Conservation (phyloP, 257 asterid genomes). For the Striga asiatica region DNA sequence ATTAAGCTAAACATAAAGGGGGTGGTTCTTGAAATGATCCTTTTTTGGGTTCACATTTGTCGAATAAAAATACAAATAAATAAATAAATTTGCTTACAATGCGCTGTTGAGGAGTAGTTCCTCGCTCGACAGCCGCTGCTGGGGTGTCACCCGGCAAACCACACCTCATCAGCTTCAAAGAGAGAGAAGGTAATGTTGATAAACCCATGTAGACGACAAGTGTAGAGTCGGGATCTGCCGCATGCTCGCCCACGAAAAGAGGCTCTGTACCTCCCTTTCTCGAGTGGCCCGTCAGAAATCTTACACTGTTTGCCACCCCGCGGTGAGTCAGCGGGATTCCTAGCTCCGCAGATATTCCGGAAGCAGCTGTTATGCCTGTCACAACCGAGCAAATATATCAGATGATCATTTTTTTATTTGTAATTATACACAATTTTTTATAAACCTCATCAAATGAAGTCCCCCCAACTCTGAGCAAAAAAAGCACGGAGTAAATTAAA, state of each 20-base stretch:
- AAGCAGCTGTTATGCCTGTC: constrained; percentile 95
- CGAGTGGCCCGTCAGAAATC: constrained; percentile 91
- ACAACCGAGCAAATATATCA: too few relatives aligned
- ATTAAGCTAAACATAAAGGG: too few relatives aligned
- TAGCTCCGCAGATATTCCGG: constrained; percentile 93
- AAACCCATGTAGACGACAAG: constrained; percentile 90
- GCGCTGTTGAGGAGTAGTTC: constrained; percentile 96
- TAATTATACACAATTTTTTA: too few relatives aligned
- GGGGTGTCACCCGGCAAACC: constrained; percentile 86
- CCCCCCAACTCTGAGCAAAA: too few relatives aligned
- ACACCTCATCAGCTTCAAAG: constrained; percentile 49
- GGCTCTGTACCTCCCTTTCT: constrained; percentile 93
- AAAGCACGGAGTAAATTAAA: too few relatives aligned
- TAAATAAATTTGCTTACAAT: constrained; percentile 23
- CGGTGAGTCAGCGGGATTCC: constrained; percentile 97
- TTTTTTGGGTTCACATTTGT: too few relatives aligned
- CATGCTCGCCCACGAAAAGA: constrained; percentile 77
- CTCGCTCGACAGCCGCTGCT: constrained; percentile 88
- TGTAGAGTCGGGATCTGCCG: constrained; percentile 85
- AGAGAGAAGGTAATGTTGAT: constrained; percentile 85
- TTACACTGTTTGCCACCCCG: constrained; percentile 80
- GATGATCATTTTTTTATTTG: too few relatives aligned
- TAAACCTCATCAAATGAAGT: too few relatives aligned
- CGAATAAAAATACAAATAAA: too few relatives aligned
- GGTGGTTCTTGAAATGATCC: too few relatives aligned